Conservation (phyloP, 1,284 basidiomycete species). For the Boletellus dicymbophilus region DNA sequence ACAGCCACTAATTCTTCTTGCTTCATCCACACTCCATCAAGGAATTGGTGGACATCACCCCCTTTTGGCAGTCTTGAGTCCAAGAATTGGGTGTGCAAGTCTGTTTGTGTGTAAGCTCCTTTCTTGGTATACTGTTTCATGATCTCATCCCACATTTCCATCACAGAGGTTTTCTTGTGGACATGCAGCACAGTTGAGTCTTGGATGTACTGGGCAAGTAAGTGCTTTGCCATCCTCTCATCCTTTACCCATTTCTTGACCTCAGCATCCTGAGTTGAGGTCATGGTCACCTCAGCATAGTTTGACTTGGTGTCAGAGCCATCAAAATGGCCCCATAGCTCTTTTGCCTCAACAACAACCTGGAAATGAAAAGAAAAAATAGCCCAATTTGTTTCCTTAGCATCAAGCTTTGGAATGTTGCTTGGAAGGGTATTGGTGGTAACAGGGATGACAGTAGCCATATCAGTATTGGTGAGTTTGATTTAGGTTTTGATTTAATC, state of each 20-base stretch:
- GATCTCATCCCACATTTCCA: background rate
- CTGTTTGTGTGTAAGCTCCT: background rate
- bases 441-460: background rate
- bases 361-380: background rate
- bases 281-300: background rate
- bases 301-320: background rate
- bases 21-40: background rate
- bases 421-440: background rate
- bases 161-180: background rate
- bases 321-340: background rate
- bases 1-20: background rate
- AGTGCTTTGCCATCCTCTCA: background rate
- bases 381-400: background rate
- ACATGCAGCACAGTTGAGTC: background rate
- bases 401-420: background rate
- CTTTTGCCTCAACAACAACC: background rate
- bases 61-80: background rate
- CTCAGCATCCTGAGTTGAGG: background rate
- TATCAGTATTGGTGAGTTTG: too few species aligned
- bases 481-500: too few species aligned
- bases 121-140: background rate
- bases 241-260: background rate
- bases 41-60: background rate
- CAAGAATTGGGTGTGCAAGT: background rate
- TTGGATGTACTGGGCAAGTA: background rate